Conservation (phyloP, 116 monocot species). For the Trichopus zeylanicus region DNA sequence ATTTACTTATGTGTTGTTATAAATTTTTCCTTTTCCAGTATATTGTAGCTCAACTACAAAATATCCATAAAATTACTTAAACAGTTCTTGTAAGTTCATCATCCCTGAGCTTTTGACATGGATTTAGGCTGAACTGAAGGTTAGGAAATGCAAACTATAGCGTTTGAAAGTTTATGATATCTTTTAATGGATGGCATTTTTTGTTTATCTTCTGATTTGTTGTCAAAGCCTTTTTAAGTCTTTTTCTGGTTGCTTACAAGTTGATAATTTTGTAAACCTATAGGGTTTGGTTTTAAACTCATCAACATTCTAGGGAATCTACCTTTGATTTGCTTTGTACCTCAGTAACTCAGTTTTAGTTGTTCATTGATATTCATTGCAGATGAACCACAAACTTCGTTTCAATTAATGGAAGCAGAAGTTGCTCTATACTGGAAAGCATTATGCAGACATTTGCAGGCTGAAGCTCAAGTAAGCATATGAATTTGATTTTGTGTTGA, state of each 20-base stretch:
- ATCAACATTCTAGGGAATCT: background rate
- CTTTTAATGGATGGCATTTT: too few relatives aligned
- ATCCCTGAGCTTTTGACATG: too few relatives aligned
- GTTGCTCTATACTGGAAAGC: slow-evolving; percentile 85
- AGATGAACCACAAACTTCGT: slow-evolving; percentile 18
- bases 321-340: background rate
- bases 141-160: too few relatives aligned
- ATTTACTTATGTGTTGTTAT: too few relatives aligned
- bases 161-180: too few relatives aligned
- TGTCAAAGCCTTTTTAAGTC: too few relatives aligned
- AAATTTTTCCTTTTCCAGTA: too few relatives aligned
- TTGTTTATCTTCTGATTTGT: too few relatives aligned
- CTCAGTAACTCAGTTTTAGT: background rate
- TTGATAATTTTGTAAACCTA: background rate
- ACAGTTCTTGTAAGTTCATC: too few relatives aligned
- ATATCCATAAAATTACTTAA: too few relatives aligned
- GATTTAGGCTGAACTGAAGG: too few relatives aligned
- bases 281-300: background rate
- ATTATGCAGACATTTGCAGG: slow-evolving; percentile 73
- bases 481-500: slow-evolving; percentile 1
- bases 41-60: too few relatives aligned
- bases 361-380: slow-evolving; percentile 4
- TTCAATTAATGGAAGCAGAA: slow-evolving; percentile 75
- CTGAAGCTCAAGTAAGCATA: slow-evolving; percentile 64
- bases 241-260: background rate